Evolutionary conservation across 306 rosid genomes (phyloP).

Genomic region (Cicer chorassanicum): DNA sequence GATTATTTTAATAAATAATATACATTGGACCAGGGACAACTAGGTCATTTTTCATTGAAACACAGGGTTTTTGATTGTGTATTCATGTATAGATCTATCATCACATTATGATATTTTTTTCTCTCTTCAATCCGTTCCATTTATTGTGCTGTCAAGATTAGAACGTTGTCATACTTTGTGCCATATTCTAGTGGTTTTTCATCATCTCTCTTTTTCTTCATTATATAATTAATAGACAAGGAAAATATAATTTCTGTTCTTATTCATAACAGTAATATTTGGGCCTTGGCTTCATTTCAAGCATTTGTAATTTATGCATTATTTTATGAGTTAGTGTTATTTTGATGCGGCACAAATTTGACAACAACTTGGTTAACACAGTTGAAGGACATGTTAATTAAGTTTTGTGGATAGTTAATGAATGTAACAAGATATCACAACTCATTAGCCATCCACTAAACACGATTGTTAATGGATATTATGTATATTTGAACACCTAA

Average conservation of each 20-base stretch:
- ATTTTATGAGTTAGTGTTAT: background rate
- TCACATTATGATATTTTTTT: background rate
- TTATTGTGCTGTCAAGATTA: constrained; percentile 26
- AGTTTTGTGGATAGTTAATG: no score
- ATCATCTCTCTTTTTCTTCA: constrained; percentile 9
- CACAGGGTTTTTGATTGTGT: constrained; percentile 1
- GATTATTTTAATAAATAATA: constrained; percentile 20
- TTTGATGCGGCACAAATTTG: no score
- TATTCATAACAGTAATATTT: constrained; percentile 4
- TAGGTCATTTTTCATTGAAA: constrained; percentile 30
- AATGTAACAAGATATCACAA: no score
- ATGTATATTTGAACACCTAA: no score
- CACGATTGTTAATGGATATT: no score
- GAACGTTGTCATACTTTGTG: constrained; percentile 13
- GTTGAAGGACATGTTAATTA: no score
- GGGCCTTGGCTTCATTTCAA: constrained; percentile 34
- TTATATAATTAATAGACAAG: constrained; percentile 5
- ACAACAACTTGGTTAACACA: no score
- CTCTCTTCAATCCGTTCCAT: background rate
- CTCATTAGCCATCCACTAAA: no score
- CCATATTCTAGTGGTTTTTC: background rate
- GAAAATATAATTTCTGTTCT: constrained; percentile 2
- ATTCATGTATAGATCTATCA: constrained; percentile 16
- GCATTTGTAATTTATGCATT: constrained; percentile 13
- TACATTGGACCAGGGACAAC: background rate